Percentiles rank a stretch among this genome's conserved stretches.
Evolutionary conservation across 2,329 filamentous ascomycete species (phyloP).

Genomic region (Metarhizium guizhouense): DNA sequence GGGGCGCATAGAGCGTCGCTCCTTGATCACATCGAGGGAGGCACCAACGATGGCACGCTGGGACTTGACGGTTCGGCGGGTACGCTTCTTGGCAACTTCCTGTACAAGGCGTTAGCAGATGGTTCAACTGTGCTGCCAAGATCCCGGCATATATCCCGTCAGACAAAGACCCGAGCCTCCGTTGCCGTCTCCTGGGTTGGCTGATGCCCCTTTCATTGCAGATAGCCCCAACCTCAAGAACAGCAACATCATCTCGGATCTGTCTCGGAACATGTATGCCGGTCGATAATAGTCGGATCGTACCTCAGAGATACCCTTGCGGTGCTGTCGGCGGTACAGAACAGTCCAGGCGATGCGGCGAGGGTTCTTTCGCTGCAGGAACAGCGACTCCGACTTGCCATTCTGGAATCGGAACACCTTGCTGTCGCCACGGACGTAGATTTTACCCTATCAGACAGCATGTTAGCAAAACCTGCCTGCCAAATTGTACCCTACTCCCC

Average conservation of each 20-base stretch:
- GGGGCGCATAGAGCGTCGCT: slow-evolving; percentile 88
- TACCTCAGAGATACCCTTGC: slow-evolving; percentile 99
- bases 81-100: slow-evolving; percentile 99
- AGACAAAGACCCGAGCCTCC: not conserved
- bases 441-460: slow-evolving; percentile 67
- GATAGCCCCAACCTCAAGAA: not conserved
- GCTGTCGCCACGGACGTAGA: slow-evolving; percentile 99
- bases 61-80: slow-evolving; percentile 94
- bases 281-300: slow-evolving; percentile 24
- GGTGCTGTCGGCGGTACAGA: slow-evolving; percentile 97
- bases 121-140: slow-evolving; percentile 6
- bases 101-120: slow-evolving; percentile 41
- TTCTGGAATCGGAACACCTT: slow-evolving; percentile 99
- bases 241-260: not conserved
- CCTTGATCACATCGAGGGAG: slow-evolving; percentile 99
- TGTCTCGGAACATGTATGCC: not conserved
- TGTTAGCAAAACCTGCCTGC: slow-evolving; percentile 16
- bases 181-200: not conserved
- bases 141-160: not conserved
- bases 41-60: slow-evolving; percentile 99
- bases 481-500: not conserved
- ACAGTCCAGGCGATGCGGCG: slow-evolving; percentile 98
- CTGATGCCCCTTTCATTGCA: not conserved
- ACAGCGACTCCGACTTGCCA: slow-evolving; percentile 98
- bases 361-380: slow-evolving; percentile 99